These are phyloP conservation scores for Hirschfeldia incana DNA, from an alignment of 345 rosid genomes.

Conservation along the genomic window DNA sequence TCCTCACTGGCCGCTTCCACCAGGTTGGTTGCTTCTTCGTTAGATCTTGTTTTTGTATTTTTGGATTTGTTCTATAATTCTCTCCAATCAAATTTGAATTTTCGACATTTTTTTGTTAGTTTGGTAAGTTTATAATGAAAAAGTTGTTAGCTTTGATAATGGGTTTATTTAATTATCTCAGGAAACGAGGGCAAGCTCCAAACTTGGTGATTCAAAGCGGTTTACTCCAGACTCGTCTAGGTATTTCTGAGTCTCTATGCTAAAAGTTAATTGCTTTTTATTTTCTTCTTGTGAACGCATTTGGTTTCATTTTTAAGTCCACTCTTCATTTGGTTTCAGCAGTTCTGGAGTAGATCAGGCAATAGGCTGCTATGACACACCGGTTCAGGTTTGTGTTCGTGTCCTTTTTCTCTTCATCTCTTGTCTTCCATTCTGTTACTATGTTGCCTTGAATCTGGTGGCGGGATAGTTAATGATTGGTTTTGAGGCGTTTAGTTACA, in stretches of 20 bases:
- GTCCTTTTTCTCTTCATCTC: background rate
- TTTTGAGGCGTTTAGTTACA: background rate
- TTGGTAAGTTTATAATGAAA: too few relatives aligned
- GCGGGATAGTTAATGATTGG: background rate
- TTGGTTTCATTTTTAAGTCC: too few relatives aligned
- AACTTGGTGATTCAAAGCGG: slow-evolving; percentile 52
- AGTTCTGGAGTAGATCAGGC: slow-evolving; percentile 58
- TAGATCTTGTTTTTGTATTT: background rate
- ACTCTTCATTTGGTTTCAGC: slow-evolving; percentile 29
- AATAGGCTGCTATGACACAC: slow-evolving; percentile 73
- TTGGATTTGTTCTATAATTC: background rate
- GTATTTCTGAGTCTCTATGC: slow-evolving; percentile 28
- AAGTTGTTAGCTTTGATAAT: background rate
- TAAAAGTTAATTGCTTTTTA: background rate
- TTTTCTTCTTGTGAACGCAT: background rate
- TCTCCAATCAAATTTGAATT: background rate
- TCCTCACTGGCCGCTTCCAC: slow-evolving; percentile 88
- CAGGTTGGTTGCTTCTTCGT: slow-evolving; percentile 55
- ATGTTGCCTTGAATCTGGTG: slow-evolving; percentile 16
- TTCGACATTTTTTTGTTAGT: slow-evolving; percentile 4
- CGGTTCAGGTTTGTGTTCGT: slow-evolving; percentile 63
- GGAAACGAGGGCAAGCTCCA: slow-evolving; percentile 66
- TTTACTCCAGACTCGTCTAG: slow-evolving; percentile 49
- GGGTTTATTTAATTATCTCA: slow-evolving; percentile 24
- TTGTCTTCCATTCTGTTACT: background rate